Percentiles rank a stretch among this genome's conserved stretches.
Conservation (phyloP, 78 protist genomes). For the Speleostelium caveatum region DNA sequence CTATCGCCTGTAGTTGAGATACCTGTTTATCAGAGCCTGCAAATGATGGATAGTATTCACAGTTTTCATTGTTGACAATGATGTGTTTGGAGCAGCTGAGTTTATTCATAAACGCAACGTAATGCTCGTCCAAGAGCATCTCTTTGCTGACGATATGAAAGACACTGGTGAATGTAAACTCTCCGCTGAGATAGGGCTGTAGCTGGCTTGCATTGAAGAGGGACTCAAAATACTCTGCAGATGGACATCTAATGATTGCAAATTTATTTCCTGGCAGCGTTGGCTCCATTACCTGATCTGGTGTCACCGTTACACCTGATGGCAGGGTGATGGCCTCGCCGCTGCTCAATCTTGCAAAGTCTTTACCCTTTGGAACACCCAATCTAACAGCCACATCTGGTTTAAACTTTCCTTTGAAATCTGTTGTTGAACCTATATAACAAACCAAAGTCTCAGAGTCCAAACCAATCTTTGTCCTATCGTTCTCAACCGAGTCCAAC, state of each 20-base stretch:
- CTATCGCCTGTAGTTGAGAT: not conserved
- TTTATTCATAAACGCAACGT: constrained; percentile 10
- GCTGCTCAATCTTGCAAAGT: not conserved
- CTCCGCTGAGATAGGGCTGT: not conserved
- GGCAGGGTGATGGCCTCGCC: not conserved
- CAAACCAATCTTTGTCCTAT: not conserved
- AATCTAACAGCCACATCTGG: constrained; percentile 28
- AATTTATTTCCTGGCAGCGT: constrained; percentile 30
- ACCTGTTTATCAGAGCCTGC: not conserved
- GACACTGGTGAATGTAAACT: not conserved
- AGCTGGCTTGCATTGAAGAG: not conserved
- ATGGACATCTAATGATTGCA: constrained; percentile 44
- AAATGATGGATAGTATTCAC: not conserved
- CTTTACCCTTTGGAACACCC: constrained; percentile 28
- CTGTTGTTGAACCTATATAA: constrained; percentile 11
- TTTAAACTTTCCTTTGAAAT: constrained; percentile 4
- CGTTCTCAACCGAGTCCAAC: too few relatives aligned
- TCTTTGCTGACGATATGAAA: not conserved
- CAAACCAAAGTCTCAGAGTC: not conserved
- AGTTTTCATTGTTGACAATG: constrained; percentile 21
- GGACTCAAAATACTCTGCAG: not conserved
- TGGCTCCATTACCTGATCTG: not conserved
- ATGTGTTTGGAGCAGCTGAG: not conserved
- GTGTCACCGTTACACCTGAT: not conserved
- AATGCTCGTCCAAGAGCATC: not conserved